Conservation (phyloP, 202 grass and related monocot species). For the Setaria viridis region DNA sequence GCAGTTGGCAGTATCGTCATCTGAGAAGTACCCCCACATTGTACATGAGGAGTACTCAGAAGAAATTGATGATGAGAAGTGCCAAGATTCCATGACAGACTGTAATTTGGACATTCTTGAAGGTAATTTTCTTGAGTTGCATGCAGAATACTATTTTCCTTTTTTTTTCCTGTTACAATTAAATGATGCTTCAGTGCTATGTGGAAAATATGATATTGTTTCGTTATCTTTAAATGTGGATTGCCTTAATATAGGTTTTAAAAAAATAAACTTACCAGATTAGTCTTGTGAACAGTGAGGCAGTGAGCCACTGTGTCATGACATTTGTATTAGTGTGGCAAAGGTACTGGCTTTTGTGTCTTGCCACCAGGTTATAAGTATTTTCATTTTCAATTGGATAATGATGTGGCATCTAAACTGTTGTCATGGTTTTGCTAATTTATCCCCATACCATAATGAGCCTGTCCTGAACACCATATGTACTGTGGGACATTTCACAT, state of each 20-base stretch:
- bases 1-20: slow-evolving; percentile 64
- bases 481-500: slow-evolving; percentile 16
- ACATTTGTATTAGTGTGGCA: slow-evolving; percentile 1
- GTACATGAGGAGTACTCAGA: slow-evolving; percentile 78
- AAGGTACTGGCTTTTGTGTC: slow-evolving; percentile 7
- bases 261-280: neutral
- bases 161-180: neutral
- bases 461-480: neutral
- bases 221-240: neutral
- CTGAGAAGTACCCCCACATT: slow-evolving; percentile 85
- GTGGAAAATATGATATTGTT: slow-evolving; percentile 4
- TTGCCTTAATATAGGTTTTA: neutral
- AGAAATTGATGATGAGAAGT: slow-evolving; percentile 51
- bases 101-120: slow-evolving; percentile 68
- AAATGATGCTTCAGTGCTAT: slow-evolving; percentile 14
- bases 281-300: neutral
- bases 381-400: neutral
- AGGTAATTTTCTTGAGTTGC: slow-evolving; percentile 49
- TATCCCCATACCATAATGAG: slow-evolving; percentile 4
- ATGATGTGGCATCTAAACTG: neutral
- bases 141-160: slow-evolving; percentile 21
- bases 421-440: slow-evolving; percentile 18
- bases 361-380: neutral
- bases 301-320: neutral
- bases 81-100: slow-evolving; percentile 47